Percentiles rank a stretch among this genome's conserved stretches.
phyloP scores from a whole-genome alignment of 2,329 filamentous ascomycete genomes.

The Fusarium cicatricum region DNA sequence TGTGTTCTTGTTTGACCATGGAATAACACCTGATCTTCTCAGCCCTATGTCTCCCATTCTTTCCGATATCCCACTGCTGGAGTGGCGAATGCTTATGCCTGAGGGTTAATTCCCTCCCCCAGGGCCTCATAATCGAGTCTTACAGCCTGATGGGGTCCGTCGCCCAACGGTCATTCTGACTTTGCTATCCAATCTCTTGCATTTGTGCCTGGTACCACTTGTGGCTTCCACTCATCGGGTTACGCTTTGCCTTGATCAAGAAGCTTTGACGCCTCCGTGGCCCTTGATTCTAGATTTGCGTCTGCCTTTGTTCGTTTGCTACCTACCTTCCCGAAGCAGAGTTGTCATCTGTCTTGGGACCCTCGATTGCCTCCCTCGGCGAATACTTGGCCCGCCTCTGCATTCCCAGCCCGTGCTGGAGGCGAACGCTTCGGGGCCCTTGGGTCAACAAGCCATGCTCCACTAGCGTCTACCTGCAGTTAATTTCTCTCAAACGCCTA shows the following conservation, averaged over 20 bases:
- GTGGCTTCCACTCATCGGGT: not conserved
- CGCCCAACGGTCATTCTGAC: conserved; percentile 5
- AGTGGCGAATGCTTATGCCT: conserved; percentile 21
- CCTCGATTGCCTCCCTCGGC: conserved; percentile 4
- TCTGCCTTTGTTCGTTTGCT: conserved; percentile 19
- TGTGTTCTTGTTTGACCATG: conserved; percentile 12
- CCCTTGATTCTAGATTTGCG: conserved; percentile 12
- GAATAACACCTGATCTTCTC: conserved; percentile 35
- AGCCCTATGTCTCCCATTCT: conserved; percentile 32
- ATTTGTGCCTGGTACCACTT: conserved; percentile 7
- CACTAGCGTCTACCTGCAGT: conserved; percentile 31
- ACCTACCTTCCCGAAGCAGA: conserved; percentile 16
- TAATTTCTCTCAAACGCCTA: conserved; percentile 20
- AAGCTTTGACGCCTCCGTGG: conserved; percentile 6
- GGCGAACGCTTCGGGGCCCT: conserved; percentile 11
- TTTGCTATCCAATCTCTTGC: conserved; percentile 2
- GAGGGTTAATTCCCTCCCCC: conserved; percentile 9
- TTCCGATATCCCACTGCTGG: conserved; percentile 9
- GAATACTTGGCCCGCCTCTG: conserved; percentile 3
- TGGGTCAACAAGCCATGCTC: conserved; percentile 34
- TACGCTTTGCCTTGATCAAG: conserved; percentile 1
- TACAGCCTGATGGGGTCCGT: conserved; percentile 17
- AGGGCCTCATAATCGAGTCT: conserved; percentile 14
- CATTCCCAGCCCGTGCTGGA: conserved; percentile 1
- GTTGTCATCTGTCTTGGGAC: not conserved